phyloP scores from a whole-genome alignment of 169 alveolate species.

The Plasmodium yoelii region DNA sequence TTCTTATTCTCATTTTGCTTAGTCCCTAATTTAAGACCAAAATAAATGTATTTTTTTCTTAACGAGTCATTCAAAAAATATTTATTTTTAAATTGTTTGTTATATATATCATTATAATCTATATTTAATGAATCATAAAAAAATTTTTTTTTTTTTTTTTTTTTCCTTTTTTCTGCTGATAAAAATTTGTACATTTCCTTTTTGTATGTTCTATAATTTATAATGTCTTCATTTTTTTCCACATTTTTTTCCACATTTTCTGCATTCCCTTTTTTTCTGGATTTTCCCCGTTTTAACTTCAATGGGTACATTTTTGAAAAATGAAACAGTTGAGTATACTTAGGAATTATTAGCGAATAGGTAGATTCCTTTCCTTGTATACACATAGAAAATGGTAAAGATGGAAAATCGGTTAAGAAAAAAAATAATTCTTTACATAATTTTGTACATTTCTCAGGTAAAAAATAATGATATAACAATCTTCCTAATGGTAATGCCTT shows the following conservation, averaged over 20 bases:
- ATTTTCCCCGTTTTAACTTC: background rate
- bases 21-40: slow-evolving; percentile 42
- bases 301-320: slow-evolving; percentile 57
- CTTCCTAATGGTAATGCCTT: slow-evolving; percentile 56
- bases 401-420: slow-evolving; percentile 48
- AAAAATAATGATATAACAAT: slow-evolving; percentile 49
- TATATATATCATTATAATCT: slow-evolving; percentile 17
- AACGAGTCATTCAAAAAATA: slow-evolving; percentile 25
- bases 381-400: slow-evolving; percentile 69
- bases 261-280: background rate
- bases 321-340: slow-evolving; percentile 45
- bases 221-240: slow-evolving; percentile 3
- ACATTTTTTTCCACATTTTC: slow-evolving; percentile 10
- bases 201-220: background rate
- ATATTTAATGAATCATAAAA: slow-evolving; percentile 48
- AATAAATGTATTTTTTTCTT: slow-evolving; percentile 44
- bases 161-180: slow-evolving; percentile 17
- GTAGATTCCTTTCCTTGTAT: slow-evolving; percentile 70
- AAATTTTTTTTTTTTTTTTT: slow-evolving; percentile 48
- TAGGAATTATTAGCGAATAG: slow-evolving; percentile 32
- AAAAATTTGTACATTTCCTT: slow-evolving; percentile 5
- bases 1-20: background rate
- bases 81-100: slow-evolving; percentile 32
- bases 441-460: slow-evolving; percentile 53
- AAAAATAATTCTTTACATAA: slow-evolving; percentile 51